Conservation (phyloP, 805 yeast species). For the Komagataella pastoris region DNA sequence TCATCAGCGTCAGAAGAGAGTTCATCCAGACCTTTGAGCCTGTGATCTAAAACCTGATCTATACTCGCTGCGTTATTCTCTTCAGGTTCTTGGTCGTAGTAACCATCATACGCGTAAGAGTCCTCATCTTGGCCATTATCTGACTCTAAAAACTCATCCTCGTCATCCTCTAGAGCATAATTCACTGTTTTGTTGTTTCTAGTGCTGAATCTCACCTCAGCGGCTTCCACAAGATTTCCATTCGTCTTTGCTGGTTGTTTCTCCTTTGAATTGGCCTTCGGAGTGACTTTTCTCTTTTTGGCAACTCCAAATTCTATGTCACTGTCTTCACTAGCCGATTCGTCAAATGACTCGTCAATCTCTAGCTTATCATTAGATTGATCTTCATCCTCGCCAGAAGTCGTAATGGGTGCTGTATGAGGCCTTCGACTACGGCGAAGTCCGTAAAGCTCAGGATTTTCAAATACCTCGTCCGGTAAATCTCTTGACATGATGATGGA, state of each 20-base stretch:
- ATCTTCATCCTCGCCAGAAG: slow-evolving; percentile 22
- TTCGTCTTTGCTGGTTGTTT: slow-evolving; percentile 5
- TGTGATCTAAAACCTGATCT: slow-evolving; percentile 39
- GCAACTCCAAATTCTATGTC: slow-evolving; percentile 13
- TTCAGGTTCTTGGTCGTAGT: slow-evolving; percentile 7
- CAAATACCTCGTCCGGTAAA: slow-evolving; percentile 40
- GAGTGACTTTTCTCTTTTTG: slow-evolving; percentile 16
- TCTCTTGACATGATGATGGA: slow-evolving; percentile 6
- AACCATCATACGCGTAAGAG: slow-evolving; percentile 9
- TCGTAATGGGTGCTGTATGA: slow-evolving; percentile 21
- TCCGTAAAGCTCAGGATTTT: slow-evolving; percentile 76
- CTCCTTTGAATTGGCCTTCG: slow-evolving; percentile 19
- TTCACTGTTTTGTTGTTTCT: slow-evolving; percentile 63
- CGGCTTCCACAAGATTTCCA: slow-evolving; percentile 11
- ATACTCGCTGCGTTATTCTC: slow-evolving; percentile 6
- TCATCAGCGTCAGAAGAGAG: slow-evolving; percentile 10
- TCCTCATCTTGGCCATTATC: slow-evolving; percentile 20
- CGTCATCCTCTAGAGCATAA: slow-evolving; percentile 62
- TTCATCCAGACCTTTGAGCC: slow-evolving; percentile 12
- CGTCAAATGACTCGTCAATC: slow-evolving; percentile 17
- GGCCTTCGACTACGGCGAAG: slow-evolving; percentile 65
- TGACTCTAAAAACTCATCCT: slow-evolving; percentile 33
- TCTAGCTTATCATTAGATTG: slow-evolving; percentile 13
- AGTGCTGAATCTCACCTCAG: slow-evolving; percentile 66
- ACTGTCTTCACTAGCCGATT: slow-evolving; percentile 16